Evolutionary conservation across 257 asterid species (phyloP).

Genomic region (Solanum tarapatanum): DNA sequence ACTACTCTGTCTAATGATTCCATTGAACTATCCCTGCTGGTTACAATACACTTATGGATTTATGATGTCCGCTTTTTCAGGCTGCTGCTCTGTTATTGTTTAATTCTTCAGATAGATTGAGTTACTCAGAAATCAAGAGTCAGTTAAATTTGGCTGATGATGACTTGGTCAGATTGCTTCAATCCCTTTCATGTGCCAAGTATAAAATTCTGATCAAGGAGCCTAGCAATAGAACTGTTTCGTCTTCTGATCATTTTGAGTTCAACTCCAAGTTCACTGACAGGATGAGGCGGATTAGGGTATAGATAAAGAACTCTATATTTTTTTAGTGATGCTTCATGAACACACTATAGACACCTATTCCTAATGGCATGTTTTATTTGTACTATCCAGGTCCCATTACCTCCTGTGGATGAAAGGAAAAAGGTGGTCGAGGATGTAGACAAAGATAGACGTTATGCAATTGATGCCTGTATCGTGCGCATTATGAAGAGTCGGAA

Average conservation of each 20-base stretch:
- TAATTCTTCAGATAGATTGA: constrained; percentile 35
- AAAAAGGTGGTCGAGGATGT: constrained; percentile 45
- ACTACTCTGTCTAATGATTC: not conserved
- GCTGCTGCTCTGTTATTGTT: constrained; percentile 46
- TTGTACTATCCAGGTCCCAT: constrained; percentile 25
- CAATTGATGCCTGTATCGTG: constrained; percentile 42
- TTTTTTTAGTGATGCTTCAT: not conserved
- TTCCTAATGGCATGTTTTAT: not conserved
- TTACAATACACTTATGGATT: not conserved
- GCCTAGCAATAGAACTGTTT: constrained; percentile 25
- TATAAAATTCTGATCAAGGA: constrained; percentile 43
- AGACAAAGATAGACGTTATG: constrained; percentile 33
- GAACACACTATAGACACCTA: not conserved
- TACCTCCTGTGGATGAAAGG: constrained; percentile 44
- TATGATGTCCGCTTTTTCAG: constrained; percentile 7
- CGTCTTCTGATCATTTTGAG: constrained; percentile 28
- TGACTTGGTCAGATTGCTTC: constrained; percentile 38
- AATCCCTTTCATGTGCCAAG: constrained; percentile 49
- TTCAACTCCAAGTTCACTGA: constrained; percentile 44
- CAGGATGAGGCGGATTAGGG: constrained; percentile 49
- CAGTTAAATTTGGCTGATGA: constrained; percentile 45
- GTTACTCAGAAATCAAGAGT: constrained; percentile 32
- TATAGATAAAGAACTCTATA: not conserved
- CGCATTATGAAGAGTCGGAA: constrained; percentile 56
- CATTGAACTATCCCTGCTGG: not conserved